Percentiles rank a stretch among this genome's conserved stretches.
Conservation (phyloP, 345 rosid species). For the Aurinia saxatilis region DNA sequence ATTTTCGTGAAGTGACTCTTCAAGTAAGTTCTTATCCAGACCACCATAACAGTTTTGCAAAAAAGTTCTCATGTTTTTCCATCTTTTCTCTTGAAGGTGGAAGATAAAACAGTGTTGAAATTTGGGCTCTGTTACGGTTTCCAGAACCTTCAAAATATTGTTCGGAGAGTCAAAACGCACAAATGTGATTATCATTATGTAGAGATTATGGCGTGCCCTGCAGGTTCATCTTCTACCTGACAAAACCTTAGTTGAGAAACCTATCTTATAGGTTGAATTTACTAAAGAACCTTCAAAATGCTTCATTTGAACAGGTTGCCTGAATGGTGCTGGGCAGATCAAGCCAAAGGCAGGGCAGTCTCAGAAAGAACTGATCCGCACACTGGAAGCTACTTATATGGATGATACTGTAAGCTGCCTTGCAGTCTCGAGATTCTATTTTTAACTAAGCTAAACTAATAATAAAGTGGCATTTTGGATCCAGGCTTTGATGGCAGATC, state of each 20-base stretch:
- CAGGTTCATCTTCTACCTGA: constrained; percentile 43
- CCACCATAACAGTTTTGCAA: not conserved
- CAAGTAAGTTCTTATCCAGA: constrained; percentile 47
- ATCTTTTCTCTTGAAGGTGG: constrained; percentile 41
- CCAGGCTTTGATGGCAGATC: constrained; percentile 60
- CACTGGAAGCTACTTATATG: constrained; percentile 57
- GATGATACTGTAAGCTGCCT: constrained; percentile 52
- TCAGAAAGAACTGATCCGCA: constrained; percentile 64
- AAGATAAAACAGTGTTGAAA: constrained; percentile 62
- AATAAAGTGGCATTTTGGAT: constrained; percentile 3
- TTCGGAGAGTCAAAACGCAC: constrained; percentile 61
- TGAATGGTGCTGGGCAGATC: constrained; percentile 93
- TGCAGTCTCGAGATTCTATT: not conserved
- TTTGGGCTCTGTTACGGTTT: constrained; percentile 91
- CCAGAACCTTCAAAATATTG: constrained; percentile 87
- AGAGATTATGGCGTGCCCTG: constrained; percentile 98
- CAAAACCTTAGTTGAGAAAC: not conserved
- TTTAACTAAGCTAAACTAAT: not conserved
- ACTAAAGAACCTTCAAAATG: not conserved
- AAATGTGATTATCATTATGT: constrained; percentile 90
- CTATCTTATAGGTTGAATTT: not conserved
- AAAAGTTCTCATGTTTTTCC: constrained; percentile 4
- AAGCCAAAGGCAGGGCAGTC: constrained; percentile 82
- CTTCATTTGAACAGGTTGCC: constrained; percentile 46
- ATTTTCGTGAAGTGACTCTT: constrained; percentile 73